Evolutionary conservation across 331 rosid genomes (phyloP), one percentile per base, ranked within the genome.

Genomic region (Phaseolus coccineus): DNA sequence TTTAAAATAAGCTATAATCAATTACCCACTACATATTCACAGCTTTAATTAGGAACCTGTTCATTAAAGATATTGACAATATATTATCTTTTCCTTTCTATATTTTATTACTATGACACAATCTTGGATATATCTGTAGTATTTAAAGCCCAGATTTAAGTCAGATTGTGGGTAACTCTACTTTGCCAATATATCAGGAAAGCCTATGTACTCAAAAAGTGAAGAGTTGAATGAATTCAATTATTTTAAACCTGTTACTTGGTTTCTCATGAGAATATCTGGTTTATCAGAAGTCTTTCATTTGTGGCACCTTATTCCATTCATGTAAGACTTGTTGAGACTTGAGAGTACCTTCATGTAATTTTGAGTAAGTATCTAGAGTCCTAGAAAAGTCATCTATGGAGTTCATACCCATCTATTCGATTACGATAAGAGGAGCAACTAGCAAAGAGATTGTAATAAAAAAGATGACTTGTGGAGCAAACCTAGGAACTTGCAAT

Each of bases 401-500:
- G 22, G 65, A 7, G 2, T 28, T 16, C 2, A 30, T 13, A 14
- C 30, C 22, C 28, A n/a, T 9, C 25, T 71, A 6, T 30, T 53
- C 46, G 66, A 80, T 66, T 68, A 65, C 15, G 61, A 76, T 82
- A 74, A 69, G 59, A 24, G 55, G 28, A 75, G 40, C 76, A 70
- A 37, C 68, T 62, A 74, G 42, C 46, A 47, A 44, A 57, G 72
- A 53, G 48, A 72, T 57, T n/a, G 67, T 27, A 76, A 71, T 74
- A 6, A 40, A 57, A 77, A 76, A 71, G 39, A 51, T 25, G 42
- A 71, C 22, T 67, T 50, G 59, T 50, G 59, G 69, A 63, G 62
- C 86, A 83, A 74, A 94, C 98, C 98, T 91, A 85, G 8, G 8
- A 37, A 37, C 42, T 37, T 1, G 7, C 42, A 37, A 58, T 73